Percentiles rank a stretch among this genome's conserved stretches.
Evolutionary conservation across 2,329 filamentous ascomycete species (phyloP).

Genomic region (Tothia fuscella): DNA sequence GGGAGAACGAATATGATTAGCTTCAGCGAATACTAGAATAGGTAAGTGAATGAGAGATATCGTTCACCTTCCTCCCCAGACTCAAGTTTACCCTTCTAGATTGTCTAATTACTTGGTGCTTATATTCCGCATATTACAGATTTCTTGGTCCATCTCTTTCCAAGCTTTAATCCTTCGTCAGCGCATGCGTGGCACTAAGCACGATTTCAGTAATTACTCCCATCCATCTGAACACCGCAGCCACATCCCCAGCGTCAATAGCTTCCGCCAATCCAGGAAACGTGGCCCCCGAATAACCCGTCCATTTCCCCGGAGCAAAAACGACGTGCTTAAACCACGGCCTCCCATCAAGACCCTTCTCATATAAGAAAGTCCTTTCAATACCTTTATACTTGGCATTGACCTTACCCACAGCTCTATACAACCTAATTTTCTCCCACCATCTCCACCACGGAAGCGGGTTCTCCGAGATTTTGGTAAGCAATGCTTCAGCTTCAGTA

Average conservation of each 20-base stretch:
- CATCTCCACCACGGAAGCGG: slow-evolving; percentile 69
- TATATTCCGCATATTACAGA: not conserved
- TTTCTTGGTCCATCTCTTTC: not conserved
- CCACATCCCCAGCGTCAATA: slow-evolving; percentile 38
- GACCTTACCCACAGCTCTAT: slow-evolving; percentile 49
- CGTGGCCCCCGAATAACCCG: slow-evolving; percentile 69
- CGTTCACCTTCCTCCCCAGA: too few relatives aligned
- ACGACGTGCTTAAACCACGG: slow-evolving; percentile 92
- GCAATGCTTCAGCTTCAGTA: slow-evolving; percentile 27
- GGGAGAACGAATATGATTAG: too few relatives aligned
- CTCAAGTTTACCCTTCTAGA: too few relatives aligned
- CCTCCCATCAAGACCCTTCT: slow-evolving; percentile 63
- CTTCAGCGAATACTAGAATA: too few relatives aligned
- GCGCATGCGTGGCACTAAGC: slow-evolving; percentile 22
- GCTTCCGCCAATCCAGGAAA: slow-evolving; percentile 54
- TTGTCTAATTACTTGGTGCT: too few relatives aligned
- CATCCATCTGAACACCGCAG: slow-evolving; percentile 29
- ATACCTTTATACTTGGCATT: slow-evolving; percentile 78
- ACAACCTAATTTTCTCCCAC: slow-evolving; percentile 53
- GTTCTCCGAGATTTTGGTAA: slow-evolving; percentile 34
- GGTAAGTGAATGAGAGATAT: too few relatives aligned
- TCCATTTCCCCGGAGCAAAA: slow-evolving; percentile 85
- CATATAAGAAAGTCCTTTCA: slow-evolving; percentile 68
- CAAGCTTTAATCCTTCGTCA: slow-evolving; percentile 12
- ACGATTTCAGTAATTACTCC: slow-evolving; percentile 27